These are phyloP conservation scores for Filosporella fistucella DNA, from an alignment of 495 filamentous ascomycete genomes.

Conservation along the genomic window DNA sequence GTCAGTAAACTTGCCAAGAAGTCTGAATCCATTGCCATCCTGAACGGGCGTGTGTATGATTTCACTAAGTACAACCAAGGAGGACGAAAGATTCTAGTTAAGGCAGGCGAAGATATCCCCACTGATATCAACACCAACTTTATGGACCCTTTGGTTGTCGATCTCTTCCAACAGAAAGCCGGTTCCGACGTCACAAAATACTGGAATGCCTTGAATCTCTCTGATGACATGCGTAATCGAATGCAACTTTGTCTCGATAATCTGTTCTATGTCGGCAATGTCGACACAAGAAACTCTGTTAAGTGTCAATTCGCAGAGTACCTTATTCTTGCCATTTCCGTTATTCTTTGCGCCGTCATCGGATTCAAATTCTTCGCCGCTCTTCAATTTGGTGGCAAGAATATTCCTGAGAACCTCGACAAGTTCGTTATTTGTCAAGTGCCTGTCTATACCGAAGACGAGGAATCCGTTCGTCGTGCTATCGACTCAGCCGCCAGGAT, in stretches of 20 bases:
- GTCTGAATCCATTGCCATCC: conserved; percentile 66
- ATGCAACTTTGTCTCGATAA: conserved; percentile 91
- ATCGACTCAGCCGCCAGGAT: conserved; percentile 96
- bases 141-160: conserved; percentile 71
- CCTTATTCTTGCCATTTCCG: conserved; percentile 84
- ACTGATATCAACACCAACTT: conserved; percentile 63
- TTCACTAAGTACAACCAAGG: conserved; percentile 80
- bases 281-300: conserved; percentile 86
- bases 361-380: conserved; percentile 96
- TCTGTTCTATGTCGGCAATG: conserved; percentile 88
- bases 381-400: conserved; percentile 88
- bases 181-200: conserved; percentile 80
- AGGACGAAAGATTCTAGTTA: conserved; percentile 59
- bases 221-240: conserved; percentile 43
- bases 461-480: conserved; percentile 92
- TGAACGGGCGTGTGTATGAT: conserved; percentile 83
- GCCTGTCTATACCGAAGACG: conserved; percentile 96
- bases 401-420: conserved; percentile 89
- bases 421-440: conserved; percentile 99
- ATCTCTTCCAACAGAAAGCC: conserved; percentile 69
- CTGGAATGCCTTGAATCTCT: conserved; percentile 66
- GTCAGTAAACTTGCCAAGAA: conserved; percentile 65
- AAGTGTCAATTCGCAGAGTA: conserved; percentile 87
- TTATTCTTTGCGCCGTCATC: conserved; percentile 76
- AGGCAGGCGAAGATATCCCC: conserved; percentile 42